These are phyloP conservation scores for Kazachstania sp. DNA, from an alignment of 1,139 yeast genomes.

Conservation along the genomic window DNA sequence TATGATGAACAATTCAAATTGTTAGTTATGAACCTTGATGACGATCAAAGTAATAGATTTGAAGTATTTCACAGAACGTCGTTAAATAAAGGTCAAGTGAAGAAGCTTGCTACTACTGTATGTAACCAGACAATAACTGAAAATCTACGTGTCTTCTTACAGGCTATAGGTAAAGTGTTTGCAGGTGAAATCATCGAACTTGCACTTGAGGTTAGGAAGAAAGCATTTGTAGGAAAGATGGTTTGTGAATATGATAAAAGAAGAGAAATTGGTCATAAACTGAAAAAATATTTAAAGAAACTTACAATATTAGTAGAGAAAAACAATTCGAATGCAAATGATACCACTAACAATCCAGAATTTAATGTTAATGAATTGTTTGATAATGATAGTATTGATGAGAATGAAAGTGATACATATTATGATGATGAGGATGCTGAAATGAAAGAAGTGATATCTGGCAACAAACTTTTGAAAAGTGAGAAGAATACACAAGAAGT, in stretches of 20 bases:
- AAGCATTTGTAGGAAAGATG: conserved; percentile 40
- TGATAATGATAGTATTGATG: conserved; percentile 23
- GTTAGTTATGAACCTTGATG: conserved; percentile 62
- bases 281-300: conserved; percentile 26
- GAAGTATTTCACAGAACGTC: conserved; percentile 83
- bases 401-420: conserved; percentile 24
- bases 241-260: conserved; percentile 29
- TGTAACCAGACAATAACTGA: conserved; percentile 78
- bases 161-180: conserved; percentile 82
- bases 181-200: conserved; percentile 80
- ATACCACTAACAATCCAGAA: conserved; percentile 5
- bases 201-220: conserved; percentile 60
- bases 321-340: conserved; percentile 3
- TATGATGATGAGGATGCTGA: conserved; percentile 26
- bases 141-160: conserved; percentile 71
- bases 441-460: conserved; percentile 14
- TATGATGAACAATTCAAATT: conserved; percentile 53
- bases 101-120: conserved; percentile 70
- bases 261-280: conserved; percentile 24
- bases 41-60: conserved; percentile 80
- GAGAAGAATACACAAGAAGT: conserved; percentile 21
- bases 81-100: conserved; percentile 69
- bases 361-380: conserved; percentile 1
- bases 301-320: conserved; percentile 22
- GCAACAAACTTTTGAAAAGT: conserved; percentile 21